Percentiles rank a stretch among this genome's conserved stretches.
Conservation (phyloP, 768 basidiomycete species). For the Lactarius evosmus region DNA sequence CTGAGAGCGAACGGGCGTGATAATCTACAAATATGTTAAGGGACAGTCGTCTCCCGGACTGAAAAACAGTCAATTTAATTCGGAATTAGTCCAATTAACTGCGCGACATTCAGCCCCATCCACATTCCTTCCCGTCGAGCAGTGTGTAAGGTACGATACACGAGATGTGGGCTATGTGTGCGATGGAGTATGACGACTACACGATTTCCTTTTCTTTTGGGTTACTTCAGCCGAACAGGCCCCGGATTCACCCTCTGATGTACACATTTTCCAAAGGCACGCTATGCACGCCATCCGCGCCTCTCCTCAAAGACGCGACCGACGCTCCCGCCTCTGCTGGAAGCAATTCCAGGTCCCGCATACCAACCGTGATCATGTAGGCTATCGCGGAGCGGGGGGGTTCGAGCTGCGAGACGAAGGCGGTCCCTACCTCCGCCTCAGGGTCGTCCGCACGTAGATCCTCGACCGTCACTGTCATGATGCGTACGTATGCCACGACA, state of each 20-base stretch:
- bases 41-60: no score
- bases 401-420: constrained; percentile 49
- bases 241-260: constrained; percentile 36
- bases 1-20: no score
- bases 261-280: constrained; percentile 34
- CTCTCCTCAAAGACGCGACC: constrained; percentile 52
- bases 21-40: no score
- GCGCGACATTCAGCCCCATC: no score
- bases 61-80: no score
- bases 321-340: constrained; percentile 70
- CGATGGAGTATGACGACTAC: neutral
- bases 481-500: constrained; percentile 70
- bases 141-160: neutral
- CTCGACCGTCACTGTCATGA: constrained; percentile 79
- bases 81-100: no score
- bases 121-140: no score
- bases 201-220: neutral
- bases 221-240: constrained; percentile 13
- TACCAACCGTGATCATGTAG: constrained; percentile 92
- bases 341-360: constrained; percentile 44
- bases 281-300: constrained; percentile 33
- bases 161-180: no score
- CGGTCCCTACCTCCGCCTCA: constrained; percentile 38
- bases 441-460: constrained; percentile 43
- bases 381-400: constrained; percentile 44